phyloP scores from a whole-genome alignment of 495 filamentous ascomycete species.

The Collariella sp. region DNA sequence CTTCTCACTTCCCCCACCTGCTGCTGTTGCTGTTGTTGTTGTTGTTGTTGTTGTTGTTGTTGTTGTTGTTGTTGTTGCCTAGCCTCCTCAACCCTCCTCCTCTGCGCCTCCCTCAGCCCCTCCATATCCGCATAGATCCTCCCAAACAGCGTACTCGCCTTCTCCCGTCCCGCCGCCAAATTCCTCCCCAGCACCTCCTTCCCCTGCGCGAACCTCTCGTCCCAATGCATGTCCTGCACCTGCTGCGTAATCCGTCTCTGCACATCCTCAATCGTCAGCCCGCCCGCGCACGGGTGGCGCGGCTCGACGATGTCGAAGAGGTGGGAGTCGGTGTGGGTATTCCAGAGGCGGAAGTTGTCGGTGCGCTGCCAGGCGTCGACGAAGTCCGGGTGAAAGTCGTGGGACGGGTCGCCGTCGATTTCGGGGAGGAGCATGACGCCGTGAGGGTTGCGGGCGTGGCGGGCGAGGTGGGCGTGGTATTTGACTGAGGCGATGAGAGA shows the following conservation, averaged over 20 bases:
- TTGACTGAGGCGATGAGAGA: conserved; percentile 83
- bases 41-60: conserved; percentile 16
- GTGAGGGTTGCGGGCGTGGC: conserved; percentile 52
- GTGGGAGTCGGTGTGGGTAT: conserved; percentile 63
- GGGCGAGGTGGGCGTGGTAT: conserved; percentile 69
- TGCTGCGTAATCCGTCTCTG: conserved; percentile 83
- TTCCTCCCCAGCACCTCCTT: conserved; percentile 72
- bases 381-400: conserved; percentile 72
- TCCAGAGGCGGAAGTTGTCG: conserved; percentile 81
- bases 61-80: conserved; percentile 29
- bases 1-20: background rate
- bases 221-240: conserved; percentile 78
- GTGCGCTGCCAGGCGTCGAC: conserved; percentile 74
- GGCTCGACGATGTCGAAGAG: conserved; percentile 92
- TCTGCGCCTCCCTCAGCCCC: conserved; percentile 70
- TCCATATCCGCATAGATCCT: conserved; percentile 87
- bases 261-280: conserved; percentile 87
- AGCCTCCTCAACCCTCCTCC: conserved; percentile 56
- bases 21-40: background rate
- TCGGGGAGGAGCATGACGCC: conserved; percentile 50
- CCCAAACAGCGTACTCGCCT: conserved; percentile 73
- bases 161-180: conserved; percentile 73
- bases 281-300: conserved; percentile 88
- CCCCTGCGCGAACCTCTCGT: conserved; percentile 70
- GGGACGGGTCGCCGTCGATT: conserved; percentile 74